phyloP scores from a whole-genome alignment of 2,329 filamentous ascomycete genomes.

The Nannizziopsis barbatae region DNA sequence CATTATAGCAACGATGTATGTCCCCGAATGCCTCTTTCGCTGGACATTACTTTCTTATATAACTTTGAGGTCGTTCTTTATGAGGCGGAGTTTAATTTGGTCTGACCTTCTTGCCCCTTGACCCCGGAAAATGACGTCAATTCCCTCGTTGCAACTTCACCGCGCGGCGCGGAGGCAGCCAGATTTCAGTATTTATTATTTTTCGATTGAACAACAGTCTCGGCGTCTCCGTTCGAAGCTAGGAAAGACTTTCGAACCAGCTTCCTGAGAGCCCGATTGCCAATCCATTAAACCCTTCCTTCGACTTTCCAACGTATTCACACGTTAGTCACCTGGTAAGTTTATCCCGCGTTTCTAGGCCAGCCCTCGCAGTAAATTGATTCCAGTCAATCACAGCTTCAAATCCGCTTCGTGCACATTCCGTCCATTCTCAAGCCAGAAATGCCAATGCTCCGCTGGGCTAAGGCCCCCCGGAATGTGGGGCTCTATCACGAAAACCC shows the following conservation, averaged over 20 bases:
- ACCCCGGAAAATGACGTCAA: constrained; percentile 2
- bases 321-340: not conserved
- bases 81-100: no score
- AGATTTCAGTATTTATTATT: not conserved
- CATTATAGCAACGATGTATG: no score
- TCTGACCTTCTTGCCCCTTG: not conserved
- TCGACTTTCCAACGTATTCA: no score
- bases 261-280: not conserved
- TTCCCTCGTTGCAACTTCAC: not conserved
- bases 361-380: not conserved
- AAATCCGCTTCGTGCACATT: no score
- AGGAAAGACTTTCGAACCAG: no score
- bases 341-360: not conserved
- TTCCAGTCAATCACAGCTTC: not conserved
- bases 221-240: no score
- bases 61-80: no score
- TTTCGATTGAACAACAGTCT: not conserved
- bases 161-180: not conserved
- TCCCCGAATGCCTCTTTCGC: no score
- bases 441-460: not conserved
- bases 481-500: constrained; percentile 1
- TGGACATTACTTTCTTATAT: no score
- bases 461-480: not conserved
- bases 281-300: not conserved
- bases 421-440: not conserved